phyloP scores from a whole-genome alignment of 2,329 filamentous ascomycete species.

The Aspergillus amoenus region DNA sequence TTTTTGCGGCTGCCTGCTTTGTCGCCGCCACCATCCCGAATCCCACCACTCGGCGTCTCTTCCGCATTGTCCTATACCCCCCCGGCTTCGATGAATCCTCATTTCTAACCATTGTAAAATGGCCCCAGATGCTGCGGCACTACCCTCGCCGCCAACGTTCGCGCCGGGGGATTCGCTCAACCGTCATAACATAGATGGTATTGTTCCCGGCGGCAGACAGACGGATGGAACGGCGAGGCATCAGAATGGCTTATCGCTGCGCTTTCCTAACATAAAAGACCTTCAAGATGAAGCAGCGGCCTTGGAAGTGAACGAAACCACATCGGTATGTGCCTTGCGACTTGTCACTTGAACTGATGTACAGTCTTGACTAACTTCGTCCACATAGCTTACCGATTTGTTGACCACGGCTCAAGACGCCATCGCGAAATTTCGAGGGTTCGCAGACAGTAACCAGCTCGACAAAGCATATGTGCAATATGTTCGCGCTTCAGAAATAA shows the following conservation, averaged over 20 bases:
- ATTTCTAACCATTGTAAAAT: constrained; percentile 30
- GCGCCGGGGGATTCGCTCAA: constrained; percentile 31
- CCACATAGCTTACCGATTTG: constrained; percentile 33
- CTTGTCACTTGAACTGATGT: background rate
- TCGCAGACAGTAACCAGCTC: constrained; percentile 43
- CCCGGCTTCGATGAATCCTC: constrained; percentile 14
- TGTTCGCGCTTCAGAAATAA: constrained; percentile 75
- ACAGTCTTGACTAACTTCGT: constrained; percentile 17
- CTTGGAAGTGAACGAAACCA: constrained; percentile 32
- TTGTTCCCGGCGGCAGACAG: constrained; percentile 28
- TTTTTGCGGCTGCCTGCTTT: constrained; percentile 1
- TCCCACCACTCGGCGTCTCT: background rate
- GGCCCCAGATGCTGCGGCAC: constrained; percentile 38
- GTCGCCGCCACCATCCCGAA: background rate
- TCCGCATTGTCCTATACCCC: constrained; percentile 2
- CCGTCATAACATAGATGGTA: constrained; percentile 27
- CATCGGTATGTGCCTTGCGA: constrained; percentile 27
- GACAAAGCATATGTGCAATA: constrained; percentile 82
- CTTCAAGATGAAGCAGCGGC: constrained; percentile 40
- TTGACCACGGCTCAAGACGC: constrained; percentile 37
- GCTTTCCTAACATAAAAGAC: constrained; percentile 41
- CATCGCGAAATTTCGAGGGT: constrained; percentile 32
- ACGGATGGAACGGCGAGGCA: constrained; percentile 24
- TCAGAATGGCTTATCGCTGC: constrained; percentile 27
- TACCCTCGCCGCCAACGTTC: constrained; percentile 36